A percentile compares a stretch with the other conserved stretches of the same genome.
Evolutionary conservation across 1,139 yeast species (phyloP).

Genomic region (Lodderomyces oxycetoniae): DNA sequence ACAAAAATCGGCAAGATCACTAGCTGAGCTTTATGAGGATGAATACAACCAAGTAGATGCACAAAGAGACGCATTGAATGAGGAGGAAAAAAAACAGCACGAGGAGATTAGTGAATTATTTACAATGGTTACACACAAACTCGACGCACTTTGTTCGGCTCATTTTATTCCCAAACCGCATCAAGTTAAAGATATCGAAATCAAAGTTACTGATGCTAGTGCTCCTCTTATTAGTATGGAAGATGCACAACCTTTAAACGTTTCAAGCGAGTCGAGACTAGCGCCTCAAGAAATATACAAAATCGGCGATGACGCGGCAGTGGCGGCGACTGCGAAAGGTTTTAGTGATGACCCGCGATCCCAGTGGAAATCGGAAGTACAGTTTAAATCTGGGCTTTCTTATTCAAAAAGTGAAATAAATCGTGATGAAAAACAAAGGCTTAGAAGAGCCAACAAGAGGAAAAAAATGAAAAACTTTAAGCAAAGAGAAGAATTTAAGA

Average conservation of each 20-base stretch:
- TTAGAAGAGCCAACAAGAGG: constrained; percentile 83
- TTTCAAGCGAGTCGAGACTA: constrained; percentile 67
- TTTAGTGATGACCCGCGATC: no score
- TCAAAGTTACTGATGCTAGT: constrained; percentile 52
- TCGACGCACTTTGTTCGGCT: constrained; percentile 88
- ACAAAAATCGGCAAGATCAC: constrained; percentile 77
- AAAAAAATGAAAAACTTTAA: constrained; percentile 58
- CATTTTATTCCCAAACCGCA: constrained; percentile 92
- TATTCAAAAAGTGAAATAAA: constrained; percentile 80
- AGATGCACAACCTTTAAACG: constrained; percentile 90
- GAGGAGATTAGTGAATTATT: constrained; percentile 71
- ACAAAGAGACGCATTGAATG: constrained; percentile 43
- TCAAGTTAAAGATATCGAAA: constrained; percentile 64
- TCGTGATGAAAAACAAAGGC: constrained; percentile 80
- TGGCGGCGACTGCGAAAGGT: constrained; percentile 37
- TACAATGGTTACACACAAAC: constrained; percentile 58
- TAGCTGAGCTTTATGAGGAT: constrained; percentile 90
- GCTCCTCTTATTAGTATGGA: constrained; percentile 86
- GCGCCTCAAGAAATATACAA: constrained; percentile 96
- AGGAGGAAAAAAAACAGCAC: constrained; percentile 67
- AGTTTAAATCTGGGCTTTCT: constrained; percentile 75
- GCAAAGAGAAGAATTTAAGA: constrained; percentile 27
- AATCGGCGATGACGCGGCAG: constrained; percentile 47
- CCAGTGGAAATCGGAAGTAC: constrained; percentile 58
- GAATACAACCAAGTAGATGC: constrained; percentile 55